phyloP scores from a whole-genome alignment of 768 basidiomycete species.

The Amyloporia xantha region DNA sequence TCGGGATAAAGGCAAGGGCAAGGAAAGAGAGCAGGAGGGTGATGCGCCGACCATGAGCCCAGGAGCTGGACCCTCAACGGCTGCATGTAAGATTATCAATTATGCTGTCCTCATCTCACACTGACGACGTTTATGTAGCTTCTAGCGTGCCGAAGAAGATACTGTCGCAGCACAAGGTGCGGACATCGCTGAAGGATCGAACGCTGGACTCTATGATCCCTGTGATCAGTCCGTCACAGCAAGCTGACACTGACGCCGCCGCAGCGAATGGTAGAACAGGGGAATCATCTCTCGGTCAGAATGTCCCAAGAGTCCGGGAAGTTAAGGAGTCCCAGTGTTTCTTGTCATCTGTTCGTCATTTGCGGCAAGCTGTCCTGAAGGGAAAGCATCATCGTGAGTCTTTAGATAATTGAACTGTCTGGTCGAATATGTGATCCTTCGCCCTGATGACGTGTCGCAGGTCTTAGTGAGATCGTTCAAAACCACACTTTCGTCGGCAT shows the following conservation, averaged over 20 bases:
- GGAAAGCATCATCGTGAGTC: slow-evolving; percentile 63
- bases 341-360: slow-evolving; percentile 62
- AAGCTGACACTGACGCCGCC: slow-evolving; percentile 6
- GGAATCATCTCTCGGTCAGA: too few relatives aligned
- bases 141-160: slow-evolving; percentile 53
- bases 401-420: too few relatives aligned
- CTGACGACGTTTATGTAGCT: too few relatives aligned
- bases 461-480: slow-evolving; percentile 73
- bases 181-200: slow-evolving; percentile 80
- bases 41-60: slow-evolving; percentile 12
- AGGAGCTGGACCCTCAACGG: slow-evolving; percentile 21
- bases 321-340: slow-evolving; percentile 73
- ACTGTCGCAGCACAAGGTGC: slow-evolving; percentile 84
- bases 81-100: not conserved
- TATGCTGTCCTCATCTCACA: too few relatives aligned
- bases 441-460: slow-evolving; percentile 32
- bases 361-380: slow-evolving; percentile 55
- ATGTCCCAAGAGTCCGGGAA: slow-evolving; percentile 31
- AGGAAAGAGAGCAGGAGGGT: slow-evolving; percentile 25
- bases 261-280: too few relatives aligned
- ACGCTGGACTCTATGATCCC: slow-evolving; percentile 96
- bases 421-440: not conserved
- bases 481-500: slow-evolving; percentile 92
- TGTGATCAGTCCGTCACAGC: slow-evolving; percentile 32
- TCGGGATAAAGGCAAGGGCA: slow-evolving; percentile 34